These are phyloP conservation scores for Candida gigantensis DNA, from an alignment of 1,139 yeast species.

Conservation along the genomic window DNA sequence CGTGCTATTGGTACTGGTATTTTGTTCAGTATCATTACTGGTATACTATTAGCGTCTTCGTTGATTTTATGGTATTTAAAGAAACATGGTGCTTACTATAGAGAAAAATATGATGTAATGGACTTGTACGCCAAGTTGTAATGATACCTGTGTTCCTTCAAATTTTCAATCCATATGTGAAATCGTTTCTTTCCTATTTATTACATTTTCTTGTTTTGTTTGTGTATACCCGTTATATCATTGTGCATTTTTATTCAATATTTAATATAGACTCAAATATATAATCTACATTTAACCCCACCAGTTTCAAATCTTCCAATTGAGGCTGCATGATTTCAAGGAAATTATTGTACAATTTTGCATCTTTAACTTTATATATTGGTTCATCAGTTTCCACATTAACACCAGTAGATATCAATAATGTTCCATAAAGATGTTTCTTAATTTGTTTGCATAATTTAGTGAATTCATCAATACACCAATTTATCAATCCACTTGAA, in stretches of 20 bases:
- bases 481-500: slow-evolving; percentile 49
- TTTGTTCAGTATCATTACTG: slow-evolving; percentile 65
- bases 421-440: slow-evolving; percentile 68
- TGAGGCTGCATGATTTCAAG: slow-evolving; percentile 58
- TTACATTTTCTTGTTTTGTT: slow-evolving; percentile 3
- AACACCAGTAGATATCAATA: slow-evolving; percentile 30
- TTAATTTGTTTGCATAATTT: slow-evolving; percentile 60
- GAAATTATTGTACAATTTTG: slow-evolving; percentile 41
- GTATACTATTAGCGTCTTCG: slow-evolving; percentile 50
- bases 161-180: too few species aligned
- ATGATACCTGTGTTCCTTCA: neutral
- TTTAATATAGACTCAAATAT: slow-evolving; percentile 42
- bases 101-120: slow-evolving; percentile 66
- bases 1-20: slow-evolving; percentile 70
- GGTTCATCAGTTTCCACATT: slow-evolving; percentile 29
- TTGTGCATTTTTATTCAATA: slow-evolving; percentile 6
- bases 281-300: slow-evolving; percentile 75
- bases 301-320: slow-evolving; percentile 58
- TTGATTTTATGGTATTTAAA: slow-evolving; percentile 51
- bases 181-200: slow-evolving; percentile 1
- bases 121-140: slow-evolving; percentile 51
- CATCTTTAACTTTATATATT: slow-evolving; percentile 32
- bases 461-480: slow-evolving; percentile 73
- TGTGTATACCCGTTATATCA: too few species aligned
- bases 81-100: slow-evolving; percentile 58